Percentiles rank a stretch among this genome's conserved stretches.
These are phyloP conservation scores for Phytomonas francai DNA, from an alignment of 208 protist genomes.

Conservation along the genomic window DNA sequence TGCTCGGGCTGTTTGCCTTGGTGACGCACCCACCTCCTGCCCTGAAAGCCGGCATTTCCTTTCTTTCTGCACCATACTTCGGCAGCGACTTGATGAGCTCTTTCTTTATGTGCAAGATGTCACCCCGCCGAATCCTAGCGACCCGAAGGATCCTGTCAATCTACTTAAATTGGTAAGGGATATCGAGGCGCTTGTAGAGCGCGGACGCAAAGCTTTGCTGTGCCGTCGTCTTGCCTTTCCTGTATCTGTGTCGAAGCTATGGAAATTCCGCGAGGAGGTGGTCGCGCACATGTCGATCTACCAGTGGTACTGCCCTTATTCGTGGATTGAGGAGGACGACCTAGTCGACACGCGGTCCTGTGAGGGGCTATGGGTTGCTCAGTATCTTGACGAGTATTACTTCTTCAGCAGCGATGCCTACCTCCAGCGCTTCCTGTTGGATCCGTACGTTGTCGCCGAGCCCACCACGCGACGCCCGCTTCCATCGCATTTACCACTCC, in stretches of 20 bases:
- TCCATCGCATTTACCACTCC: slow-evolving; percentile 32
- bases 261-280: background rate
- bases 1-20: slow-evolving; percentile 16
- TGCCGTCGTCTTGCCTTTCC: slow-evolving; percentile 44
- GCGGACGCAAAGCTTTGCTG: slow-evolving; percentile 28
- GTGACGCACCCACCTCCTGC: slow-evolving; percentile 14
- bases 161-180: slow-evolving; percentile 38
- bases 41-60: slow-evolving; percentile 16
- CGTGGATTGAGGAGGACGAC: slow-evolving; percentile 55
- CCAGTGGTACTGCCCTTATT: slow-evolving; percentile 73
- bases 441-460: slow-evolving; percentile 49
- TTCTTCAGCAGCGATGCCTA: slow-evolving; percentile 58
- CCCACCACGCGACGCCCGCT: slow-evolving; percentile 34
- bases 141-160: slow-evolving; percentile 36
- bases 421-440: slow-evolving; percentile 49
- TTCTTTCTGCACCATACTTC: background rate
- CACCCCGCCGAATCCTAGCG: slow-evolving; percentile 19
- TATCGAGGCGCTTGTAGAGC: slow-evolving; percentile 34
- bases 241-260: slow-evolving; percentile 26
- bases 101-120: slow-evolving; percentile 5
- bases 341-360: slow-evolving; percentile 24
- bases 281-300: slow-evolving; percentile 47
- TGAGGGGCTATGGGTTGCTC: slow-evolving; percentile 25
- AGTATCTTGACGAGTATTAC: slow-evolving; percentile 66
- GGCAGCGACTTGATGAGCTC: background rate